phyloP scores from a whole-genome alignment of 352 stramenopile species.

The Phytophthora kernoviae region DNA sequence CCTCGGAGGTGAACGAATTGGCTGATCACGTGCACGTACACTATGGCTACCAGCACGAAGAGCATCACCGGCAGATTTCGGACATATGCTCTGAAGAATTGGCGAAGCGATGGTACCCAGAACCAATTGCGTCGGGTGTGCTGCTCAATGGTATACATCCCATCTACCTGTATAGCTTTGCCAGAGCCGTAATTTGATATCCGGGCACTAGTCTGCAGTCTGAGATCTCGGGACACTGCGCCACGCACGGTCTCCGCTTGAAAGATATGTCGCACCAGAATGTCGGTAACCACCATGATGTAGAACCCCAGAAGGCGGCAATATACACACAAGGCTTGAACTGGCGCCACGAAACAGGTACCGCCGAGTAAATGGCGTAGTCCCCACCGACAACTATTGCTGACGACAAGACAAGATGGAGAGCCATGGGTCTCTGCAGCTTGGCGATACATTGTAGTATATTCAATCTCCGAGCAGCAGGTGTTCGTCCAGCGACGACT shows the following conservation, averaged over 20 bases:
- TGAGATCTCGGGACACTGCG: neutral
- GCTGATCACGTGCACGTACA: slow-evolving; percentile 11
- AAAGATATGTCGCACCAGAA: slow-evolving; percentile 15
- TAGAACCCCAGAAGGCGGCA: slow-evolving; percentile 20
- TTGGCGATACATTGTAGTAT: slow-evolving; percentile 10
- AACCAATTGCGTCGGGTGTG: neutral
- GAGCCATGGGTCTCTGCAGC: slow-evolving; percentile 2
- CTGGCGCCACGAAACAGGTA: slow-evolving; percentile 11
- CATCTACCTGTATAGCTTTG: neutral
- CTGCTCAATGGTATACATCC: too few species aligned
- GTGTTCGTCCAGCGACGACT: neutral
- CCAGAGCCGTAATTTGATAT: neutral
- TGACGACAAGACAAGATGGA: slow-evolving; percentile 7
- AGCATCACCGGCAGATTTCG: slow-evolving; percentile 16
- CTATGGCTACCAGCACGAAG: slow-evolving; percentile 8
- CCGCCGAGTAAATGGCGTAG: slow-evolving; percentile 5
- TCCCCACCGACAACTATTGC: slow-evolving; percentile 10
- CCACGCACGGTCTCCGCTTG: slow-evolving; percentile 16
- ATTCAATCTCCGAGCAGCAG: slow-evolving; percentile 1
- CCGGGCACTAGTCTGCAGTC: neutral
- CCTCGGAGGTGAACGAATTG: neutral
- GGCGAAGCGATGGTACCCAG: slow-evolving; percentile 4
- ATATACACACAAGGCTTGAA: slow-evolving; percentile 29
- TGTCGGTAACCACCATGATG: slow-evolving; percentile 16
- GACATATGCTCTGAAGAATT: slow-evolving; percentile 9